These are phyloP conservation scores for Melastoma candidum DNA, from an alignment of 441 rosid species.

Conservation along the genomic window DNA sequence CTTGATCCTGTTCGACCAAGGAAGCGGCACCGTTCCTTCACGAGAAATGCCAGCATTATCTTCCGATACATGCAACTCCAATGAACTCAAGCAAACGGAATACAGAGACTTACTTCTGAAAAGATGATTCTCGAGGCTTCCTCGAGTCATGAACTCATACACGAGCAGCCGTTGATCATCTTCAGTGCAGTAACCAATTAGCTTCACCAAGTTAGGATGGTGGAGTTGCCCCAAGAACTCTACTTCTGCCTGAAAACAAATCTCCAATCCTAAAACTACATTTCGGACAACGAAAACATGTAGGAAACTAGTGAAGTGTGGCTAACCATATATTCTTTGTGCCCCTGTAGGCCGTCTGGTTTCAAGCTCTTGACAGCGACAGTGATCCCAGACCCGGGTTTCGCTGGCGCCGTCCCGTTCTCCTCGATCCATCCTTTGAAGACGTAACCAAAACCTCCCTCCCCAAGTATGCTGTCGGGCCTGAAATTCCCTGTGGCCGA, in stretches of 20 bases:
- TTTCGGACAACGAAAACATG: conserved; percentile 1
- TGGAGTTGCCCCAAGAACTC: conserved; percentile 50
- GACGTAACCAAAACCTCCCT: conserved; percentile 47
- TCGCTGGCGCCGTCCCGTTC: conserved; percentile 39
- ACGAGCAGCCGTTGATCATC: conserved; percentile 42
- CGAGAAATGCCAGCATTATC: conserved; percentile 18
- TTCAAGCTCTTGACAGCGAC: conserved; percentile 47
- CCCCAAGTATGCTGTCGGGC: conserved; percentile 47
- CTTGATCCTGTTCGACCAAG: conserved; percentile 40
- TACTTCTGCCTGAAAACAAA: conserved; percentile 36
- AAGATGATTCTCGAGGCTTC: conserved; percentile 52
- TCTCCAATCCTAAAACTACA: not conserved
- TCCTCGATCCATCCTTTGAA: conserved; percentile 50
- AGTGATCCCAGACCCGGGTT: conserved; percentile 42
- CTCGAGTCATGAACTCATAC: conserved; percentile 43
- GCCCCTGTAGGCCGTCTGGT: conserved; percentile 50
- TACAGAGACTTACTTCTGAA: conserved; percentile 33
- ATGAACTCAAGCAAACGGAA: not conserved
- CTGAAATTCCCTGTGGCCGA: conserved; percentile 44
- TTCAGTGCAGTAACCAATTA: conserved; percentile 41
- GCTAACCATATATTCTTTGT: conserved; percentile 47
- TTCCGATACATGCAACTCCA: conserved; percentile 2
- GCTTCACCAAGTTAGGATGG: conserved; percentile 44
- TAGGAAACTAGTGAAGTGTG: conserved; percentile 13
- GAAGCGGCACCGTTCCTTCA: conserved; percentile 54